Percentiles rank a stretch among this genome's conserved stretches.
Evolutionary conservation across 2,329 filamentous ascomycete genomes (phyloP).

Genomic region (Ceratocystis diversiconidia): DNA sequence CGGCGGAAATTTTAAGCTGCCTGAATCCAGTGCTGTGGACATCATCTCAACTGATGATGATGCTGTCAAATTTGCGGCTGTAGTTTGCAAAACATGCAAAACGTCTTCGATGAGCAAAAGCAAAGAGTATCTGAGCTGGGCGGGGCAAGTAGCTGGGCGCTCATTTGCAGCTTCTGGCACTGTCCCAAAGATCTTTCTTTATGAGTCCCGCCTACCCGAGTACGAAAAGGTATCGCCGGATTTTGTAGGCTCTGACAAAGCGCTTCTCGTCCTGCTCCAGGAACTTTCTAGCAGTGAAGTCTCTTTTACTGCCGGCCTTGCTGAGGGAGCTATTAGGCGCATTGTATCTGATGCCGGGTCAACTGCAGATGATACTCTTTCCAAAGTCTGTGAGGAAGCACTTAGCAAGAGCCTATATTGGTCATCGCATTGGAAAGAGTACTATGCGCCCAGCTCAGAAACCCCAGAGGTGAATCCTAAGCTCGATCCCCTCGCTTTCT

Average conservation of each 20-base stretch:
- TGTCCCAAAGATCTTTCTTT: conserved; percentile 44
- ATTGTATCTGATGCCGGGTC: conserved; percentile 40
- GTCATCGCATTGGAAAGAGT: conserved; percentile 44
- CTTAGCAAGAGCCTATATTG: conserved; percentile 37
- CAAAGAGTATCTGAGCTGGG: conserved; percentile 66
- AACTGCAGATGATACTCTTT: conserved; percentile 33
- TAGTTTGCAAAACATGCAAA: conserved; percentile 64
- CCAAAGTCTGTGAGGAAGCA: conserved; percentile 37
- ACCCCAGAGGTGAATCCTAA: conserved; percentile 7
- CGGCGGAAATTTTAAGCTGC: conserved; percentile 57
- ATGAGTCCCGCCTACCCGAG: conserved; percentile 42
- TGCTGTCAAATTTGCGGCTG: conserved; percentile 46
- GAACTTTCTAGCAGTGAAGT: conserved; percentile 45
- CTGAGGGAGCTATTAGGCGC: conserved; percentile 44
- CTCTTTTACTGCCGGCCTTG: conserved; percentile 41
- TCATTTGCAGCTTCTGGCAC: conserved; percentile 66
- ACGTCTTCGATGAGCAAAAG: conserved; percentile 48
- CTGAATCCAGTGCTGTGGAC: conserved; percentile 33
- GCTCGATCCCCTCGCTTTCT: conserved; percentile 24
- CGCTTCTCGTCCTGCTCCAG: conserved; percentile 47
- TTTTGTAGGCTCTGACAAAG: conserved; percentile 45
- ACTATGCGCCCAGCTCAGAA: conserved; percentile 43
- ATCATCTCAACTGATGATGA: conserved; percentile 53
- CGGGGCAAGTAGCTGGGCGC: conserved; percentile 67
- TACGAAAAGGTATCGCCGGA: conserved; percentile 35